Percentiles rank a stretch among this genome's conserved stretches.
Conservation (phyloP, 257 asterid species). For the Apocynum venetum region DNA sequence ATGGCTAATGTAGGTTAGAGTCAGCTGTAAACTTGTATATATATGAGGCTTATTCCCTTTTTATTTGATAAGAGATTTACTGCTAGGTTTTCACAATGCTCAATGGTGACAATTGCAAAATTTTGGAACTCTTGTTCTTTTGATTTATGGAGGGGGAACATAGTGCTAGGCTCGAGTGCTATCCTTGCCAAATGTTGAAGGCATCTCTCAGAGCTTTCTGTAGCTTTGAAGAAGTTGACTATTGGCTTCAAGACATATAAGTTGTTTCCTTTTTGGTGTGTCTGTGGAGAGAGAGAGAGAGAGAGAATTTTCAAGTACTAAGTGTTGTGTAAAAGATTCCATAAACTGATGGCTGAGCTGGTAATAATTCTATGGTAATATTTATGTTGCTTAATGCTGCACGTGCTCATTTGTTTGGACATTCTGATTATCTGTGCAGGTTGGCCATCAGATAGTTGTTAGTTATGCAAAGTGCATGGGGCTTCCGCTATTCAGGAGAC, state of each 20-base stretch:
- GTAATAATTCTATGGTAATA: not conserved
- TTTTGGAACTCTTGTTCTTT: not conserved
- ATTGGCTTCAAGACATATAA: not conserved
- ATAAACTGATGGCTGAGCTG: not conserved
- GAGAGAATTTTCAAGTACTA: not conserved
- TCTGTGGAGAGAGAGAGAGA: not conserved
- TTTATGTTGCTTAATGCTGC: not conserved
- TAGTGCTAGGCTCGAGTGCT: not conserved
- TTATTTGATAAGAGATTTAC: too few species aligned
- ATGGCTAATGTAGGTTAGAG: too few species aligned
- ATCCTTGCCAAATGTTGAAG: not conserved
- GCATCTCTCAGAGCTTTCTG: not conserved
- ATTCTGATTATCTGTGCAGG: slow-evolving; percentile 42
- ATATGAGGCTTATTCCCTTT: too few species aligned
- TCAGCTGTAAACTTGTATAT: too few species aligned
- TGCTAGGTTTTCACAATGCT: too few species aligned
- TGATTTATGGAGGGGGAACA: not conserved
- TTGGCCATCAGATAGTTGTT: slow-evolving; percentile 87
- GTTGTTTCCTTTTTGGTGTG: not conserved
- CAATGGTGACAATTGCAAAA: too few species aligned
- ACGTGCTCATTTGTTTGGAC: not conserved
- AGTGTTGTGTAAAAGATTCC: not conserved
- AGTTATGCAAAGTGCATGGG: slow-evolving; percentile 93
- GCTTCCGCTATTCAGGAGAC: slow-evolving; percentile 83
- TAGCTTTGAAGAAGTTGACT: not conserved